Evolutionary conservation across 768 basidiomycete genomes (phyloP).

Genomic region (Boletus sp.): DNA sequence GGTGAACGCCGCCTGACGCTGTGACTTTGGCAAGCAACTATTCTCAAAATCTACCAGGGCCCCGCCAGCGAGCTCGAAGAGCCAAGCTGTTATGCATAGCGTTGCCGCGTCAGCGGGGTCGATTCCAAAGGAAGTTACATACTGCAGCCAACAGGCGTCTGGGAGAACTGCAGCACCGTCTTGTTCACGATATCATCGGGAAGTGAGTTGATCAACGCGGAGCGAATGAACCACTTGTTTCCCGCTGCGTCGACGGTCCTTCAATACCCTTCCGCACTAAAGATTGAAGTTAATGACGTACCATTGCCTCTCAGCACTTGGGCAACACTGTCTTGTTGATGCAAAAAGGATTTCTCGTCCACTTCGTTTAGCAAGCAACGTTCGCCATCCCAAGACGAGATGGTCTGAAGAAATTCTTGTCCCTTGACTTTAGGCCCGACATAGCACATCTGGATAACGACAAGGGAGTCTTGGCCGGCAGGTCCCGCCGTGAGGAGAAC

Average conservation of each 20-base stretch:
- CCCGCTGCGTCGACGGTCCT: constrained; percentile 48
- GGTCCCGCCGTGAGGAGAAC: constrained; percentile 90
- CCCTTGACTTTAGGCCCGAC: constrained; percentile 72
- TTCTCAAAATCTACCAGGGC: constrained; percentile 72
- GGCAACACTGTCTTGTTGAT: constrained; percentile 90
- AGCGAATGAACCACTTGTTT: constrained; percentile 90
- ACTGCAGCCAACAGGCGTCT: constrained; percentile 92
- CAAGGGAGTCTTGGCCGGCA: constrained; percentile 75
- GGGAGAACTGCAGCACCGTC: constrained; percentile 77
- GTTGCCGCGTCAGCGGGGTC: background rate
- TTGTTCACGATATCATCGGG: constrained; percentile 84
- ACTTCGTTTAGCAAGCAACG: constrained; percentile 86
- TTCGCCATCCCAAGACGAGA: constrained; percentile 89
- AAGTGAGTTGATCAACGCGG: constrained; percentile 76
- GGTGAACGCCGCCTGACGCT: constrained; percentile 80
- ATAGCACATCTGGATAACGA: constrained; percentile 92
- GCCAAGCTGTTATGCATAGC: constrained; percentile 61
- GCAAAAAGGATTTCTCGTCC: constrained; percentile 82
- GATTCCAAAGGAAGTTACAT: constrained; percentile 33
- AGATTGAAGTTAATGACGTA: constrained; percentile 28
- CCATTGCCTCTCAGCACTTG: constrained; percentile 86
- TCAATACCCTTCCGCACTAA: background rate
- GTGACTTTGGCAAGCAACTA: constrained; percentile 71
- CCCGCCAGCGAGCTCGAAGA: constrained; percentile 88
- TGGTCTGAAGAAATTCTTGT: constrained; percentile 76